Conservation (phyloP, 768 basidiomycete species). For the Sporobolomyces roseus region DNA sequence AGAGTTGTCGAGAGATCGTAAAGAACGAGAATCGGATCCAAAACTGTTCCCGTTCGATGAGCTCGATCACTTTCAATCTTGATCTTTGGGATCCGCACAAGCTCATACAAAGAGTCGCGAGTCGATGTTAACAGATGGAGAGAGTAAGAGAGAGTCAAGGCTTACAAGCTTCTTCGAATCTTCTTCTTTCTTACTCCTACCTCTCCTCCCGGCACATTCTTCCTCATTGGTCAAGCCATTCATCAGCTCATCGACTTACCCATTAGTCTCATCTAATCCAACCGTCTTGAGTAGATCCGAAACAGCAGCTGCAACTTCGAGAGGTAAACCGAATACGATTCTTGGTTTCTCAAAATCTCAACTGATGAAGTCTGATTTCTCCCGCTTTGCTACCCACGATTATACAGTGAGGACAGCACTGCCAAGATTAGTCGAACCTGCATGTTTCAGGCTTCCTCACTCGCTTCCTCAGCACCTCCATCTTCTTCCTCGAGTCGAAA, state of each 20-base stretch:
- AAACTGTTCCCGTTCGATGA: too few relatives aligned
- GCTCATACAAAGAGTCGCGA: too few relatives aligned
- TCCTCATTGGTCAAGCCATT: not conserved
- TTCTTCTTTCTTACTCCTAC: not conserved
- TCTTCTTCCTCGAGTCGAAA: not conserved
- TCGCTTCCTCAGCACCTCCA: too few relatives aligned
- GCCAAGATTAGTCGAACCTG: too few relatives aligned
- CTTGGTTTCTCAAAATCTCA: too few relatives aligned
- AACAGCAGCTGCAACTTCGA: not conserved
- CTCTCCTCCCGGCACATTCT: not conserved
- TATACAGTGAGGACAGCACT: too few relatives aligned
- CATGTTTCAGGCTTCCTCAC: too few relatives aligned
- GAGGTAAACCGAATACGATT: not conserved
- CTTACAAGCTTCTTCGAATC: conserved; percentile 7
- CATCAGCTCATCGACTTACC: not conserved
- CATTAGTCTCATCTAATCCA: not conserved
- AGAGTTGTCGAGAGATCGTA: not conserved
- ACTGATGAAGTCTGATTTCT: too few relatives aligned
- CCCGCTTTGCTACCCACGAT: too few relatives aligned
- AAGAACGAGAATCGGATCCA: not conserved
- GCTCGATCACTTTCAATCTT: conserved; percentile 3
- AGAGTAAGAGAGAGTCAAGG: not conserved
- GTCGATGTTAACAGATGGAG: not conserved
- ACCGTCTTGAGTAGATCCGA: not conserved
- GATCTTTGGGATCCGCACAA: conserved; percentile 9